Evolutionary conservation across 2,329 filamentous ascomycete genomes (phyloP), one percentile per base, ranked within the genome.

Genomic region (Colletotrichum spinosum): DNA sequence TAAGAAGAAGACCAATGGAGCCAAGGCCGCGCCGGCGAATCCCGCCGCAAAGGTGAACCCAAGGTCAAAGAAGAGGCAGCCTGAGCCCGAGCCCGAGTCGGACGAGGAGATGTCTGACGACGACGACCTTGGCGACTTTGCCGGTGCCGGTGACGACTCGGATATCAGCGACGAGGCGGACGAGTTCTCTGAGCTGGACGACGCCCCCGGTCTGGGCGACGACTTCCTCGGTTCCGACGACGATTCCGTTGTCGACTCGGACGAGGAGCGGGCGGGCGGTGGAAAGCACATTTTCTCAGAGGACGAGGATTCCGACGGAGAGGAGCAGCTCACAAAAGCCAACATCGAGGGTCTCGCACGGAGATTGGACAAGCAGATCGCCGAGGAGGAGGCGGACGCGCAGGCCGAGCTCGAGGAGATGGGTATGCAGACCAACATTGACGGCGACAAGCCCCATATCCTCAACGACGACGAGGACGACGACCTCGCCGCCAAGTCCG

Each of bases 261-360:
- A 94, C 69, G 85, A 88, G 48, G 87, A 88, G 37, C 78, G 33
- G 80, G 80, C 57, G 74, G 79, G 84, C 79, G 75, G 85, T 70
- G 78, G 77, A 67, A 81, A 85, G 72, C 88, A 90, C 69, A 93
- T 97, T 84, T 99, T 97, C 84, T 98, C 96, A 0, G 96, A 98
- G 69, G 95, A 98, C 74, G 94, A 97, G 71, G 92, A 94, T 55
- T 94, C 92, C 1, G 93, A 97, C 72, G 90, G 89, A 6, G 93
- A 97, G 79, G 94, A 97, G 80, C 91, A 90, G 76, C 86, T 99
- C 70, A 99, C 93, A 55, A 94, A 94, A 2, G 96, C 96, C 68
- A 99, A 99, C 78, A 98, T 99, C 68, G 96, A 91, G 72, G 96
- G 96, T 64, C 82, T 99, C 60, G 94, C 95, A 60, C 86, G 89